phyloP scores from a whole-genome alignment of 1,284 basidiomycete genomes.

The Rhodotorula sp. region DNA sequence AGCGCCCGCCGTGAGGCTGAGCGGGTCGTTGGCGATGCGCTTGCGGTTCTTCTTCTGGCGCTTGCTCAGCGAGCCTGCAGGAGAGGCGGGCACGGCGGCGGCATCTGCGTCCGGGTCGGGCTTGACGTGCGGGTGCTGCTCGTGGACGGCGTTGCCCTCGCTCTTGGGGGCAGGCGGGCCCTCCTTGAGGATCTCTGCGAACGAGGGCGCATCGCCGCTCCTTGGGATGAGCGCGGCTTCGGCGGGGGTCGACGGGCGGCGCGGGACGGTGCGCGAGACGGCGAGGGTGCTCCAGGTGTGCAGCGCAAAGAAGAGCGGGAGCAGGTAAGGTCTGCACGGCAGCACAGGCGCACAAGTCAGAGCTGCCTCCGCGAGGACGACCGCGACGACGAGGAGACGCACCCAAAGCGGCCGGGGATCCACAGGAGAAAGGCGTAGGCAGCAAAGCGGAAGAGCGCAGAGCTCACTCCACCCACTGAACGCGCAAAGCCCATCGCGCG shows the following conservation, averaged over 20 bases:
- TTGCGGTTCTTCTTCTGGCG: conserved; percentile 27
- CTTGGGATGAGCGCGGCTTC: conserved; percentile 32
- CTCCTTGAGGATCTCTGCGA: conserved; percentile 25
- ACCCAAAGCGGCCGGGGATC: conserved; percentile 37
- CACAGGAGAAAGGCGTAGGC: conserved; percentile 34
- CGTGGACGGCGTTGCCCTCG: conserved; percentile 13
- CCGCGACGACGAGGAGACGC: not conserved
- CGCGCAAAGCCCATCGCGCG: conserved; percentile 10
- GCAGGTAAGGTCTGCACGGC: conserved; percentile 18
- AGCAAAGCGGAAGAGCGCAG: conserved; percentile 23
- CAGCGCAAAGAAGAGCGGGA: conserved; percentile 20
- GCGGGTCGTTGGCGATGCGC: conserved; percentile 9
- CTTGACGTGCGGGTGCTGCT: conserved; percentile 29
- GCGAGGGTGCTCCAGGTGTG: conserved; percentile 11
- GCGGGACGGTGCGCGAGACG: conserved; percentile 13
- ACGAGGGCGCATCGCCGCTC: conserved; percentile 18
- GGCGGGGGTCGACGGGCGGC: conserved; percentile 15
- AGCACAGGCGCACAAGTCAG: not conserved
- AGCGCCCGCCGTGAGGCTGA: not conserved
- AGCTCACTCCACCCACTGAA: not conserved
- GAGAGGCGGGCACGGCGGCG: not conserved
- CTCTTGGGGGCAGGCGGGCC: conserved; percentile 4
- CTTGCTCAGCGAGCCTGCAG: conserved; percentile 12
- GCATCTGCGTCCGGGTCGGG: conserved; percentile 10
- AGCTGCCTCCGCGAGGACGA: not conserved